Conservation (phyloP, 495 filamentous ascomycete species). For the Penicillium maclennaniae region DNA sequence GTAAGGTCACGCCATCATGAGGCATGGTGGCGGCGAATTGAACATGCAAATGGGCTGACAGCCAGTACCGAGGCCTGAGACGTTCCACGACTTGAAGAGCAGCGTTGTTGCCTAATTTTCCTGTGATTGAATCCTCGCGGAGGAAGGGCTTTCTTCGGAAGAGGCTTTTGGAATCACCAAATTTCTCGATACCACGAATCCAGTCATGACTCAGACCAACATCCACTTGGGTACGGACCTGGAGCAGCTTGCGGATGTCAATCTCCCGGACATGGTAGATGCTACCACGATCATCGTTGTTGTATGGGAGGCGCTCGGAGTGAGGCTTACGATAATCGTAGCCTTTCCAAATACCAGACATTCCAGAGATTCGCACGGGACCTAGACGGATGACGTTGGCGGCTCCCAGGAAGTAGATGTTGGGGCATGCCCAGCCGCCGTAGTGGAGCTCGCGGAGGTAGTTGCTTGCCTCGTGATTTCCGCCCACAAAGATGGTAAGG, state of each 20-base stretch:
- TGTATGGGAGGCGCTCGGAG: constrained; percentile 83
- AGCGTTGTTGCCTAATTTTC: constrained; percentile 71
- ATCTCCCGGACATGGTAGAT: constrained; percentile 88
- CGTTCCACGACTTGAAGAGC: constrained; percentile 75
- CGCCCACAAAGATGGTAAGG: constrained; percentile 85
- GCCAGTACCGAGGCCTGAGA: constrained; percentile 82
- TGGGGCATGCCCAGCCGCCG: constrained; percentile 94
- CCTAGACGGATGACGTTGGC: constrained; percentile 82
- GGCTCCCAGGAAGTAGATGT: constrained; percentile 94
- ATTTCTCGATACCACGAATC: constrained; percentile 75
- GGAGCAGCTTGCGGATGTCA: constrained; percentile 88
- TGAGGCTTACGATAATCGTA: constrained; percentile 80
- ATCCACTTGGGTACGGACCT: constrained; percentile 77
- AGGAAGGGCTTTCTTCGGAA: constrained; percentile 72
- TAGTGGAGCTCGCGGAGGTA: constrained; percentile 89
- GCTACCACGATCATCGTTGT: constrained; percentile 61
- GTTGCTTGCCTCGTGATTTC: constrained; percentile 90
- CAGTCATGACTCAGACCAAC: constrained; percentile 93
- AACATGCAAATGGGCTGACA: constrained; percentile 88
- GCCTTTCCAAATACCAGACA: constrained; percentile 91
- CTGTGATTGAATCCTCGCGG: constrained; percentile 64
- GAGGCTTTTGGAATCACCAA: constrained; percentile 59
- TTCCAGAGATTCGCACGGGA: constrained; percentile 77
- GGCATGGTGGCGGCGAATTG: constrained; percentile 72
- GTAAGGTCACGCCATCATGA: constrained; percentile 44